Evolutionary conservation across 257 asterid genomes (phyloP).

Genomic region (Lavandula angustifolia): DNA sequence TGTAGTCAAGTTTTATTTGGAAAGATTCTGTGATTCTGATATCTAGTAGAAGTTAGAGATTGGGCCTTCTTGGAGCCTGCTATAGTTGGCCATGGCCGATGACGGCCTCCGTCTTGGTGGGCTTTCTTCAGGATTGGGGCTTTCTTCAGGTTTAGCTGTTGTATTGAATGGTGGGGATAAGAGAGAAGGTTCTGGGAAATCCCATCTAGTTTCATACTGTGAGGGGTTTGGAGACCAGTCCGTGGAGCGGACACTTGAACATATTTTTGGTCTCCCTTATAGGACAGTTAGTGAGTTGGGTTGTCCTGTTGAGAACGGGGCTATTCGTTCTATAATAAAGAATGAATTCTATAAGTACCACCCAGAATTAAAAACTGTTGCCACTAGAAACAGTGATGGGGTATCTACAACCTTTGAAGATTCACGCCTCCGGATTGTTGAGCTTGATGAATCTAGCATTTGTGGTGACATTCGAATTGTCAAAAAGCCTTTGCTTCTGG

Average conservation of each 20-base stretch:
- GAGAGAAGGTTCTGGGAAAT: slow-evolving; percentile 65
- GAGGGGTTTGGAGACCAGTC: slow-evolving; percentile 90
- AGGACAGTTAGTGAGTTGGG: slow-evolving; percentile 59
- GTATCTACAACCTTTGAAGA: slow-evolving; percentile 49
- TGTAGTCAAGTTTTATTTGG: slow-evolving; percentile 24
- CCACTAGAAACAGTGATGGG: slow-evolving; percentile 51
- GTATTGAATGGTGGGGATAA: slow-evolving; percentile 63
- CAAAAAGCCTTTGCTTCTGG: slow-evolving; percentile 69
- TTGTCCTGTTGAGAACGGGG: slow-evolving; percentile 48
- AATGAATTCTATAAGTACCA: slow-evolving; percentile 55
- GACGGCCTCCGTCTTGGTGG: slow-evolving; percentile 76
- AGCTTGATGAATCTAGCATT: slow-evolving; percentile 76
- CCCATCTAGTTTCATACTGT: slow-evolving; percentile 74
- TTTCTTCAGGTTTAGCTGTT: slow-evolving; percentile 86
- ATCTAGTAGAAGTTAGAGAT: slow-evolving; percentile 30
- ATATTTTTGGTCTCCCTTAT: slow-evolving; percentile 80
- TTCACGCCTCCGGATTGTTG: slow-evolving; percentile 46
- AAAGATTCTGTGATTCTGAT: slow-evolving; percentile 22
- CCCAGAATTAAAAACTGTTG: slow-evolving; percentile 40
- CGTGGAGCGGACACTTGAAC: slow-evolving; percentile 85
- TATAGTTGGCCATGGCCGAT: slow-evolving; percentile 69
- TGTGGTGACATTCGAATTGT: slow-evolving; percentile 80
- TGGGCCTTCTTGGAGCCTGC: slow-evolving; percentile 24
- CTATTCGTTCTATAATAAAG: slow-evolving; percentile 61
- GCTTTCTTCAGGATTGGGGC: slow-evolving; percentile 82